phyloP scores from a whole-genome alignment of 1,139 yeast species.

The Blastobotrys serpentis region DNA sequence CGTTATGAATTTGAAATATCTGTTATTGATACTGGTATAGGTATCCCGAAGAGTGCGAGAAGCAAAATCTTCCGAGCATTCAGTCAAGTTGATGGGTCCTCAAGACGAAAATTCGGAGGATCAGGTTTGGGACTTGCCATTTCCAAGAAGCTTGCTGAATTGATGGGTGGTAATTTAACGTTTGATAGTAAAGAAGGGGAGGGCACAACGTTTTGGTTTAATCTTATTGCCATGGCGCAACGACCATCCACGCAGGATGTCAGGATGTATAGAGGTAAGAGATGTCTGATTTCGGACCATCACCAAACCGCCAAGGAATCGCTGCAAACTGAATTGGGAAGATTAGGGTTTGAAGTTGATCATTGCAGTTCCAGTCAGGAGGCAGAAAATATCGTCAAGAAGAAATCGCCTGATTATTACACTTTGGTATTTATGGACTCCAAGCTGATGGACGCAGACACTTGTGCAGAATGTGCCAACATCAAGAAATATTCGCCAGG shows the following conservation, averaged over 20 bases:
- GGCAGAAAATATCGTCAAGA: constrained; percentile 23
- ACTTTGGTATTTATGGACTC: constrained; percentile 31
- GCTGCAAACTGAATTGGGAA: constrained; percentile 37
- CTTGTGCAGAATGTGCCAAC: constrained; percentile 23
- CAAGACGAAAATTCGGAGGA: constrained; percentile 58
- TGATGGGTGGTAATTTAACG: constrained; percentile 57
- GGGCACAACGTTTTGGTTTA: constrained; percentile 54
- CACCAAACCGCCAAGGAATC: constrained; percentile 41
- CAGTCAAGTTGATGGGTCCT: constrained; percentile 61
- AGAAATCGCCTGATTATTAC: constrained; percentile 23
- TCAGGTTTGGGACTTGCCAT: constrained; percentile 62
- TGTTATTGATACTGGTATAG: constrained; percentile 61
- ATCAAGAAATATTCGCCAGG: constrained; percentile 25
- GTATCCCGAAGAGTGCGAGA: constrained; percentile 52
- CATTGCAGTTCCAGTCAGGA: constrained; percentile 25
- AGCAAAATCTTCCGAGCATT: constrained; percentile 57
- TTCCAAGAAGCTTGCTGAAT: constrained; percentile 55
- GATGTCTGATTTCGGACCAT: constrained; percentile 42
- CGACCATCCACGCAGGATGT: constrained; percentile 30
- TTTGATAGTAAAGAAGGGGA: constrained; percentile 52
- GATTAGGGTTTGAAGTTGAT: constrained; percentile 41
- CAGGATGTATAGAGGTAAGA: constrained; percentile 33
- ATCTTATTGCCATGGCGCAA: constrained; percentile 36
- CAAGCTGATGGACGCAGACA: constrained; percentile 25
- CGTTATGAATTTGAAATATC: constrained; percentile 47